Conservation (phyloP, 768 basidiomycete species). For the Filobasidium wieringae region DNA sequence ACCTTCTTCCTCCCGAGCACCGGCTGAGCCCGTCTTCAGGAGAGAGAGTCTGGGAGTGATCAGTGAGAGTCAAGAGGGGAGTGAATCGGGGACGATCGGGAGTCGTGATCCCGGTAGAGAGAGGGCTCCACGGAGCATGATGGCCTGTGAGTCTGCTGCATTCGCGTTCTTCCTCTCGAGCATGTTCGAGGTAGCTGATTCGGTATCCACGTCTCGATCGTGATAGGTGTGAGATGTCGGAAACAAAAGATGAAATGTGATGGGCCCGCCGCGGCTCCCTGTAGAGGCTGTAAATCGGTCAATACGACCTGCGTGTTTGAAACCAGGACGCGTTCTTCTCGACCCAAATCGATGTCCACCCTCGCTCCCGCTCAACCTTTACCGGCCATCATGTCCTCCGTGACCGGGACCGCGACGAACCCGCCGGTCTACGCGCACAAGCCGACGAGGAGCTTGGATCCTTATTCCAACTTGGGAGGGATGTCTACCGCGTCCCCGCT, state of each 20-base stretch:
- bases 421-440: constrained; percentile 1
- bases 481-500: not conserved
- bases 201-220: not conserved
- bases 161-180: too few relatives aligned
- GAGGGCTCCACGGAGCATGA: constrained; percentile 14
- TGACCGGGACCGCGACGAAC: not conserved
- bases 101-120: constrained; percentile 11
- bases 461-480: not conserved
- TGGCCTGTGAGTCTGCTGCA: constrained; percentile 11
- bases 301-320: constrained; percentile 17
- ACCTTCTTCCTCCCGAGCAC: not conserved
- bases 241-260: constrained; percentile 20
- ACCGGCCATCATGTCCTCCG: constrained; percentile 10
- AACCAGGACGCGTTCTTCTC: constrained; percentile 6
- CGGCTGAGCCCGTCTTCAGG: not conserved
- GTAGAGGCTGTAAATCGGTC: constrained; percentile 14
- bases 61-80: constrained; percentile 12
- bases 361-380: constrained; percentile 12
- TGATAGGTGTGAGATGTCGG: constrained; percentile 12
- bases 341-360: constrained; percentile 14
- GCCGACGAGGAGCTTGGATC: constrained; percentile 8
- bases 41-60: constrained; percentile 4
- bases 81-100: constrained; percentile 4
- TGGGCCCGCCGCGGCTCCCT: constrained; percentile 13
- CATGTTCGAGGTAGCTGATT: not conserved